Conservation (phyloP, 225 moss, liverwort and hornwort genomes). For the Polytrichum commune region DNA sequence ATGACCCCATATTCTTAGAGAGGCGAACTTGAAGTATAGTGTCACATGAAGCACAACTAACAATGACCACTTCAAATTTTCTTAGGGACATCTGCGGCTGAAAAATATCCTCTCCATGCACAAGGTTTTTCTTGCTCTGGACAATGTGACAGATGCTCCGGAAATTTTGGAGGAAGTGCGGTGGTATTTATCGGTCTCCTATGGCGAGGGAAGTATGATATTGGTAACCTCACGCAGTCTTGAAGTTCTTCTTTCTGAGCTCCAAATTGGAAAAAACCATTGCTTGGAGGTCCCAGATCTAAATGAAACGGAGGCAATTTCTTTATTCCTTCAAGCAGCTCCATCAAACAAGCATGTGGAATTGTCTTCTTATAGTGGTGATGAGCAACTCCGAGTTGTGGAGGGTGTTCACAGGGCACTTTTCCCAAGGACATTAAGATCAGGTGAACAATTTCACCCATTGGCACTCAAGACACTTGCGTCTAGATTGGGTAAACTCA, state of each 20-base stretch:
- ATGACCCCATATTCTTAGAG: no score
- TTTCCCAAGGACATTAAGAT: not conserved
- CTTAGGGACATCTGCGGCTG: not conserved
- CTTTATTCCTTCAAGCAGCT: not conserved
- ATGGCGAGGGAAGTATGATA: not conserved
- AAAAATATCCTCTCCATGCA: not conserved
- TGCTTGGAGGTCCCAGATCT: constrained; percentile 1
- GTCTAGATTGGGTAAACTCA: not conserved
- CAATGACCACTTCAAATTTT: not conserved
- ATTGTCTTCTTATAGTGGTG: not conserved
- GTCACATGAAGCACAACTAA: no score
- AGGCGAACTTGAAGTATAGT: no score
- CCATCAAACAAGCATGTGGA: not conserved
- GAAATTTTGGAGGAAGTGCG: not conserved
- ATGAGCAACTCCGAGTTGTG: not conserved
- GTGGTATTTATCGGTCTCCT: not conserved
- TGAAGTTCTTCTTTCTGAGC: not conserved
- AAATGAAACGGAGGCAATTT: not conserved
- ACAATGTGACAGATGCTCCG: not conserved
- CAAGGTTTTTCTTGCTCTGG: constrained; percentile 6
- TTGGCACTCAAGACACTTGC: not conserved
- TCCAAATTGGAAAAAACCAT: no score
- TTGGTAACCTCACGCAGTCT: constrained; percentile 1
- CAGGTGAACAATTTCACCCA: not conserved
- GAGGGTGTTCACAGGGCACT: not conserved